phyloP scores from a whole-genome alignment of 176 grass and related monocot genomes.

The Neostapfia colusana region DNA sequence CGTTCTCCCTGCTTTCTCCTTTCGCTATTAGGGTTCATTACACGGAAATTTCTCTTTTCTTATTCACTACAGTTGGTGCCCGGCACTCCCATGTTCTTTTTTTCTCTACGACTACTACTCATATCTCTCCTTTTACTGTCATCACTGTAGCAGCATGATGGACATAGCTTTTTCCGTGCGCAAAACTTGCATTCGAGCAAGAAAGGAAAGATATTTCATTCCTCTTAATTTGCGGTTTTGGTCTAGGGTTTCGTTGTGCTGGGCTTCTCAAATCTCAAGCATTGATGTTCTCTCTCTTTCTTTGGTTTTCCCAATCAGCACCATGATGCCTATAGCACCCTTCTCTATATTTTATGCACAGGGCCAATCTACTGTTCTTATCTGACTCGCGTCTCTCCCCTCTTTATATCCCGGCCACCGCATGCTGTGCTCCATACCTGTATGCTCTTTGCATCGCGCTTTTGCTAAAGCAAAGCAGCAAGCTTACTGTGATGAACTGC shows the following conservation, averaged over 20 bases:
- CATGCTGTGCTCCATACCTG: slow-evolving; percentile 28
- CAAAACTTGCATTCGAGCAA: not conserved
- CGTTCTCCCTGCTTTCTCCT: slow-evolving; percentile 24
- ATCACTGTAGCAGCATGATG: too few species aligned
- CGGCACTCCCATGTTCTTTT: not conserved
- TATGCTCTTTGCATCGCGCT: slow-evolving; percentile 27
- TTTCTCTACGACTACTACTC: not conserved
- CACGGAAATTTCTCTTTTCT: slow-evolving; percentile 36
- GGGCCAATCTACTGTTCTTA: slow-evolving; percentile 47
- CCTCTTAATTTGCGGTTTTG: slow-evolving; percentile 30
- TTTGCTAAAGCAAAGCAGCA: too few species aligned
- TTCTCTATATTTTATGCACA: slow-evolving; percentile 75
- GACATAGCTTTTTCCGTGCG: not conserved
- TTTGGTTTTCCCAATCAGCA: slow-evolving; percentile 44
- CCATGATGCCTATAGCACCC: slow-evolving; percentile 52
- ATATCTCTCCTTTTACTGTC: too few species aligned
- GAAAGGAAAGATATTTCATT: not conserved
- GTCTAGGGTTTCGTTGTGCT: slow-evolving; percentile 46
- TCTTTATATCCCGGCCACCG: slow-evolving; percentile 41
- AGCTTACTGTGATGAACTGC: too few species aligned
- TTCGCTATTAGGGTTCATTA: slow-evolving; percentile 47
- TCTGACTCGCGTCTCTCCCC: not conserved
- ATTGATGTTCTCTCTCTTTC: not conserved
- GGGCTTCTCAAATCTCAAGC: too few species aligned
- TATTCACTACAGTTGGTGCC: slow-evolving; percentile 40